Percentiles rank a stretch among this genome's conserved stretches.
Conservation (phyloP, 1,139 yeast species). For the Arxiozyma heterogenica region DNA sequence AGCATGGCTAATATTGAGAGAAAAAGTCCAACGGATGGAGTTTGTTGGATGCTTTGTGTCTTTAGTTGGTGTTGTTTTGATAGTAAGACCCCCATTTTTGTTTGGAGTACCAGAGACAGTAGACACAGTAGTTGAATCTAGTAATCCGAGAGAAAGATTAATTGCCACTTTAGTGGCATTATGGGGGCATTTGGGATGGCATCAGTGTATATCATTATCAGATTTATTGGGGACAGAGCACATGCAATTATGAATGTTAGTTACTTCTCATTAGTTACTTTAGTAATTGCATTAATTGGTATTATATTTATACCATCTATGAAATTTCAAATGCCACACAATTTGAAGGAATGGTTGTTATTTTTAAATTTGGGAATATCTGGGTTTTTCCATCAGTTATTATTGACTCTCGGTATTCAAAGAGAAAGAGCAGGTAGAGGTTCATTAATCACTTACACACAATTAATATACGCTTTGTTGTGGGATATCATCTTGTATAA, state of each 20-base stretch:
- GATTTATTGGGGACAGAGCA: conserved; percentile 67
- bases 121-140: conserved; percentile 6
- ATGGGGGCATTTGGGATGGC: conserved; percentile 61
- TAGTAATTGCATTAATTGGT: conserved; percentile 45
- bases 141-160: conserved; percentile 29
- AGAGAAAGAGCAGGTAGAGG: conserved; percentile 65
- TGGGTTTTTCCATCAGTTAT: conserved; percentile 75
- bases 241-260: conserved; percentile 79
- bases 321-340: conserved; percentile 51
- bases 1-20: conserved; percentile 60
- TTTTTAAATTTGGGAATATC: conserved; percentile 56
- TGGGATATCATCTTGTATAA: conserved; percentile 70
- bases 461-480: conserved; percentile 64
- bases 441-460: conserved; percentile 64
- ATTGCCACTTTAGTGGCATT: conserved; percentile 59
- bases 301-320: conserved; percentile 49
- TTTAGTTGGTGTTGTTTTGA: conserved; percentile 63
- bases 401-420: conserved; percentile 75
- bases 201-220: conserved; percentile 57
- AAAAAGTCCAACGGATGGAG: conserved; percentile 58
- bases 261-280: conserved; percentile 57
- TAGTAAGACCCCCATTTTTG: conserved; percentile 72
- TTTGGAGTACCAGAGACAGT: conserved; percentile 37
- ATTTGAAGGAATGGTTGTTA: conserved; percentile 53
- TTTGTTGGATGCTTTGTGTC: conserved; percentile 62